A percentile compares a stretch with the other conserved stretches of the same genome.
Conservation (phyloP, 345 rosid species). For the Crucihimalaya himalaica region DNA sequence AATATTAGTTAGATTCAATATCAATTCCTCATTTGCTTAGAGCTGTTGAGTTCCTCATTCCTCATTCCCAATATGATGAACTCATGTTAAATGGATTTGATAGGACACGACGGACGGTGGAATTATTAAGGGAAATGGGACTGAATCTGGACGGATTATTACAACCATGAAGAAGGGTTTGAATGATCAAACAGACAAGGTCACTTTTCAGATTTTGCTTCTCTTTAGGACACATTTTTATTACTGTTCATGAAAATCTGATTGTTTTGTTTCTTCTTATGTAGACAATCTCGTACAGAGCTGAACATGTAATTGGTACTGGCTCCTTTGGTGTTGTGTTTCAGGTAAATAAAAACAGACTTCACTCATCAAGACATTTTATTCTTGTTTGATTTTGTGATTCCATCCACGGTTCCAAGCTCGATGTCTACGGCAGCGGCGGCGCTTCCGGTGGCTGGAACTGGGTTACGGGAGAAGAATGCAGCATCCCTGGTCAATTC, state of each 20-base stretch:
- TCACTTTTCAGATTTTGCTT: not conserved
- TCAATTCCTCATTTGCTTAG: too few species aligned
- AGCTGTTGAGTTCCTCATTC: too few species aligned
- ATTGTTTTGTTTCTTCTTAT: not conserved
- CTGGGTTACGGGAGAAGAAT: constrained; percentile 23
- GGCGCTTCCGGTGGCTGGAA: constrained; percentile 23
- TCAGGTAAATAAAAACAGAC: constrained; percentile 55
- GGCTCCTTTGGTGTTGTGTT: constrained; percentile 95
- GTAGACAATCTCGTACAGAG: constrained; percentile 83
- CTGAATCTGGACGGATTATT: constrained; percentile 92
- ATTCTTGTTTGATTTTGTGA: not conserved
- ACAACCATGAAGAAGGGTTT: constrained; percentile 83
- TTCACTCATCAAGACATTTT: not conserved
- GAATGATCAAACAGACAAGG: constrained; percentile 86
- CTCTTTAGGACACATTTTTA: not conserved
- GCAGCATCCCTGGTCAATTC: constrained; percentile 47
- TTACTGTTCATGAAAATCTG: not conserved
- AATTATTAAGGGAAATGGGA: constrained; percentile 55
- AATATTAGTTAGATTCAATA: too few species aligned
- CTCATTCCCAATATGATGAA: too few species aligned
- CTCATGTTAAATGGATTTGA: not conserved
- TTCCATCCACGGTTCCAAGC: not conserved
- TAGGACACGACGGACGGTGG: constrained; percentile 37
- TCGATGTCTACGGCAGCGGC: constrained; percentile 28
- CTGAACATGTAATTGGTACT: constrained; percentile 96